Percentiles rank a stretch among this genome's conserved stretches.
Conservation (phyloP, 2,329 filamentous ascomycete genomes). For the Nothophaeocryptopus gaeumannii region DNA sequence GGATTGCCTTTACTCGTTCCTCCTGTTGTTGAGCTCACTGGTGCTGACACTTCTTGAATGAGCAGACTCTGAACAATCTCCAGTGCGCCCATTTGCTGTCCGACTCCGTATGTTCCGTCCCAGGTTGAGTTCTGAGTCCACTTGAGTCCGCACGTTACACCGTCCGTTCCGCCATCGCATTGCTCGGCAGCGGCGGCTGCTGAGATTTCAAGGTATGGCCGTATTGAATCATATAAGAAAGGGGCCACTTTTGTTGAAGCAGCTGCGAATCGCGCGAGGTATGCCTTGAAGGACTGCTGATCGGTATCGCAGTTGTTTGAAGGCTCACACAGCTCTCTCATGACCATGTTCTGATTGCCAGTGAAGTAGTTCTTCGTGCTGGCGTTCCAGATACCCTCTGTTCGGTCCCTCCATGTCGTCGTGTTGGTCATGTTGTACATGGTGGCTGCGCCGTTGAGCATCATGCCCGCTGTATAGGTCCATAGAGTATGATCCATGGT, state of each 20-base stretch:
- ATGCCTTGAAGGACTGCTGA: conserved; percentile 38
- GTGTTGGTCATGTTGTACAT: conserved; percentile 36
- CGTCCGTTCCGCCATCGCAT: conserved; percentile 50
- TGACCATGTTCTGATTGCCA: conserved; percentile 33
- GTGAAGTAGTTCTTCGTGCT: conserved; percentile 42
- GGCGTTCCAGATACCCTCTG: conserved; percentile 26
- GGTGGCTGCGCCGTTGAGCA: conserved; percentile 43
- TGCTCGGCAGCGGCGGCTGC: conserved; percentile 54
- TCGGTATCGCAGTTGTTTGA: conserved; percentile 42
- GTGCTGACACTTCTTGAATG: conserved; percentile 36
- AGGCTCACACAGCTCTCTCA: conserved; percentile 48
- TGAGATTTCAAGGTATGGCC: conserved; percentile 53
- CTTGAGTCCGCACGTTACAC: conserved; percentile 44
- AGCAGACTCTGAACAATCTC: conserved; percentile 48
- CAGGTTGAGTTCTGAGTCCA: conserved; percentile 41
- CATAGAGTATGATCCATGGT: conserved; percentile 47
- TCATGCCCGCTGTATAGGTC: conserved; percentile 46
- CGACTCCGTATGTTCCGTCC: conserved; percentile 52
- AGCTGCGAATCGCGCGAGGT: conserved; percentile 48
- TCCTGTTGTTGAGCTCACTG: conserved; percentile 51
- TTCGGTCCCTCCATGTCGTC: conserved; percentile 24
- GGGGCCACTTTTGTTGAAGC: conserved; percentile 57
- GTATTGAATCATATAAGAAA: conserved; percentile 50
- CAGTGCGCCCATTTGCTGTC: conserved; percentile 57
- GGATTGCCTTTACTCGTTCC: conserved; percentile 52